Percentiles rank a stretch among this genome's conserved stretches.
Conservation (phyloP, 2,329 filamentous ascomycete species). For the Trichoderma koningiopsis region DNA sequence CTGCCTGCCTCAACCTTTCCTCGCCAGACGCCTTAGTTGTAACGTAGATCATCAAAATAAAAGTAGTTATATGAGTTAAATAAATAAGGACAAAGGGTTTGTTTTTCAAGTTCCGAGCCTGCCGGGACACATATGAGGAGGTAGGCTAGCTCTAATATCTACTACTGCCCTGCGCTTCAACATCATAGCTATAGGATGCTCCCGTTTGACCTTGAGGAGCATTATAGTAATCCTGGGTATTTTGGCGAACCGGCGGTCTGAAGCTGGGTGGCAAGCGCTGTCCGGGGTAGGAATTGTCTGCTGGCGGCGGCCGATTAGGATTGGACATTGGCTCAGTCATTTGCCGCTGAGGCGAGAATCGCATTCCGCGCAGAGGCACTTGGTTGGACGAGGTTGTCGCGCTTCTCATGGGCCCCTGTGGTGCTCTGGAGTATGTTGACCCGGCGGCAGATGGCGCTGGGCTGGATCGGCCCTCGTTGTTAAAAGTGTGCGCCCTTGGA, state of each 20-base stretch:
- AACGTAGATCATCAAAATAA: constrained; percentile 19
- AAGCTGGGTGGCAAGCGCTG: constrained; percentile 33
- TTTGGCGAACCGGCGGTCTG: constrained; percentile 24
- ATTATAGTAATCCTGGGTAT: background rate
- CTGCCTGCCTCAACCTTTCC: background rate
- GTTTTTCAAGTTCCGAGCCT: constrained; percentile 6
- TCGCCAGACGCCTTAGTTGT: constrained; percentile 18
- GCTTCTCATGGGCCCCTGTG: constrained; percentile 40
- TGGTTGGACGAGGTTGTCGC: constrained; percentile 48
- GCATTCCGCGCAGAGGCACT: constrained; percentile 29
- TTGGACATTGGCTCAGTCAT: constrained; percentile 48
- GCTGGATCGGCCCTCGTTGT: constrained; percentile 17
- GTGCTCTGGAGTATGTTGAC: constrained; percentile 30
- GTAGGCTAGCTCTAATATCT: constrained; percentile 33
- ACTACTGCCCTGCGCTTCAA: constrained; percentile 39
- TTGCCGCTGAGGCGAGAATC: constrained; percentile 46
- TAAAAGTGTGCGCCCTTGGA: constrained; percentile 10
- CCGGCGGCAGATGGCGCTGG: constrained; percentile 29
- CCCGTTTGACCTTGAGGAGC: background rate
- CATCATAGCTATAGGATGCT: constrained; percentile 42
- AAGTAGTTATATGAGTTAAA: background rate
- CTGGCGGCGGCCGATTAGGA: constrained; percentile 35
- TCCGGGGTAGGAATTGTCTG: constrained; percentile 31
- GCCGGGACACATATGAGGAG: constrained; percentile 13
- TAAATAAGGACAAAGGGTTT: constrained; percentile 15